phyloP scores from a whole-genome alignment of 2,329 filamentous ascomycete genomes.

The Penicillium rolfsii region DNA sequence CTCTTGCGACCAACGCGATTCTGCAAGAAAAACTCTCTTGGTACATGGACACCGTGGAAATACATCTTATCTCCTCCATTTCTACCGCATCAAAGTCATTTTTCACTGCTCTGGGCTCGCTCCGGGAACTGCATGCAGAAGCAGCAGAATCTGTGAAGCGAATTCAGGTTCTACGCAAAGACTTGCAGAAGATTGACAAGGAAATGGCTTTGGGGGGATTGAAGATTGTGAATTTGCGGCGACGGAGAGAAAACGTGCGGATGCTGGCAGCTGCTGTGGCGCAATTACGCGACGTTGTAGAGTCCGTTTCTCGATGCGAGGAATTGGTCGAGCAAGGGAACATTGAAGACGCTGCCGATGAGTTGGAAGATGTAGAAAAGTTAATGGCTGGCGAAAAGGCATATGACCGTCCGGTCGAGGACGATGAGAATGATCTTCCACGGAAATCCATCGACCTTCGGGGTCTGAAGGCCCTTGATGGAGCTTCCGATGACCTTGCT shows the following conservation, averaged over 20 bases:
- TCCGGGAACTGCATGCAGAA: constrained; percentile 89
- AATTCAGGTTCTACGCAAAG: constrained; percentile 78
- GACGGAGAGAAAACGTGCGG: constrained; percentile 79
- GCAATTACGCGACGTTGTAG: constrained; percentile 78
- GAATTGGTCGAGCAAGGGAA: constrained; percentile 80
- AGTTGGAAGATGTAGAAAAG: constrained; percentile 75
- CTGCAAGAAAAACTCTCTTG: constrained; percentile 97
- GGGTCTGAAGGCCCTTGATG: constrained; percentile 75
- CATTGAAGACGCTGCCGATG: constrained; percentile 76
- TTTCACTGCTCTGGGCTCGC: constrained; percentile 87
- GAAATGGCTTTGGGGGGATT: constrained; percentile 86
- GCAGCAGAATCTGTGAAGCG: constrained; percentile 86
- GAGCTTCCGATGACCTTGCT: constrained; percentile 75
- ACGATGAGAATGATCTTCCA: constrained; percentile 34
- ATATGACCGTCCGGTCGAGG: constrained; percentile 34
- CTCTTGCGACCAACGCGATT: constrained; percentile 93
- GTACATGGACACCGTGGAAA: constrained; percentile 99
- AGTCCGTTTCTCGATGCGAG: constrained; percentile 76
- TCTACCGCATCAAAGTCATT: constrained; percentile 95
- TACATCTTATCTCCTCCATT: constrained; percentile 94
- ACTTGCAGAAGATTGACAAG: constrained; percentile 78
- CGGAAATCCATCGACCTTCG: constrained; percentile 68
- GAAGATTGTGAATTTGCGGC: constrained; percentile 80
- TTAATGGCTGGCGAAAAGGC: constrained; percentile 74
- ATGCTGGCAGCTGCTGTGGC: constrained; percentile 80